Evolutionary conservation across 1,139 yeast genomes (phyloP).

Genomic region (Yamadazyma taylorii): DNA sequence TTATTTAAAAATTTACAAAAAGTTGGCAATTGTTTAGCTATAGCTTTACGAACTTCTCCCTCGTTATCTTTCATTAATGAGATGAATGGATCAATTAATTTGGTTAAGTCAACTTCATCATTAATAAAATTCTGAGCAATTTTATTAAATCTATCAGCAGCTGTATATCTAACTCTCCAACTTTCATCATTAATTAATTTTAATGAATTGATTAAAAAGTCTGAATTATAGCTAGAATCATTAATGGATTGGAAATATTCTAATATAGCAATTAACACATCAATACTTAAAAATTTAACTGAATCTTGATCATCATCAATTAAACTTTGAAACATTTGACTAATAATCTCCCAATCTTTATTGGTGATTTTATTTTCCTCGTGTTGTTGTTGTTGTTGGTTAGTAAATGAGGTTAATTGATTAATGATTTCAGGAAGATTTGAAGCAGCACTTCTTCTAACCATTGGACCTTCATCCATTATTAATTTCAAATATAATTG

Average conservation of each 20-base stretch:
- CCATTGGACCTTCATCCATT: slow-evolving; percentile 97
- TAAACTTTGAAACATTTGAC: slow-evolving; percentile 78
- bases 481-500: slow-evolving; percentile 68
- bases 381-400: no score
- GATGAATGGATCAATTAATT: slow-evolving; percentile 70
- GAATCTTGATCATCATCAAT: slow-evolving; percentile 92
- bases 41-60: slow-evolving; percentile 94
- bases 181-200: slow-evolving; percentile 83
- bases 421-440: slow-evolving; percentile 74
- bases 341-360: slow-evolving; percentile 71
- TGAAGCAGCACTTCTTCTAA: slow-evolving; percentile 89
- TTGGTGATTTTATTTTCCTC: slow-evolving; percentile 35
- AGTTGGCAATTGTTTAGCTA: slow-evolving; percentile 88
- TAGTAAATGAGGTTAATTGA: slow-evolving; percentile 45
- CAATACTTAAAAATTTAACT: slow-evolving; percentile 86
- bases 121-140: slow-evolving; percentile 67
- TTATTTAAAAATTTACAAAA: slow-evolving; percentile 59
- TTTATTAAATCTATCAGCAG: slow-evolving; percentile 84
- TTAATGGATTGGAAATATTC: slow-evolving; percentile 59
- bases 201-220: slow-evolving; percentile 55
- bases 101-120: slow-evolving; percentile 50
- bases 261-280: slow-evolving; percentile 74
- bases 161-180: slow-evolving; percentile 98
- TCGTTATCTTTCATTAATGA: slow-evolving; percentile 86
- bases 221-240: slow-evolving; percentile 59